phyloP scores from a whole-genome alignment of 257 asterid genomes.

The Rauvolfia tetraphylla region DNA sequence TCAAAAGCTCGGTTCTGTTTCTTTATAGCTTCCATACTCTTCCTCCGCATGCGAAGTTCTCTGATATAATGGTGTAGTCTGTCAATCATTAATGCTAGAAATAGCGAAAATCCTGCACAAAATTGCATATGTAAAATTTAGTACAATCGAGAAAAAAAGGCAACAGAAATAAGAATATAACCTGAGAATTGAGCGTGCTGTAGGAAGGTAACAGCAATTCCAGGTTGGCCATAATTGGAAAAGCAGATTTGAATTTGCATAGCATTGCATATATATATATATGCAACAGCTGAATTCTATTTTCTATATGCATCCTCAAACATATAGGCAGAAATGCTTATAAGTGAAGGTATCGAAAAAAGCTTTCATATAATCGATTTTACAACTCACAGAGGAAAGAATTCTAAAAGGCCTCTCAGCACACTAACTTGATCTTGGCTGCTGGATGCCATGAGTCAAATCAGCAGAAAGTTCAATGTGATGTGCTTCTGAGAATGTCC shows the following conservation, averaged over 20 bases:
- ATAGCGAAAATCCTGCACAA: slow-evolving; percentile 66
- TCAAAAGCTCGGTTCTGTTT: slow-evolving; percentile 60
- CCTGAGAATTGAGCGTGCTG: not conserved
- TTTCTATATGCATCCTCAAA: not conserved
- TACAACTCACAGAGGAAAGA: not conserved
- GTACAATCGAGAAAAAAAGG: slow-evolving; percentile 2
- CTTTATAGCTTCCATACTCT: slow-evolving; percentile 62
- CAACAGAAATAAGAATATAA: slow-evolving; percentile 2
- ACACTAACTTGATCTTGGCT: not conserved
- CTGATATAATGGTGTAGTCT: slow-evolving; percentile 78
- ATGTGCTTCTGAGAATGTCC: not conserved
- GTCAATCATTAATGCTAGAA: slow-evolving; percentile 80
- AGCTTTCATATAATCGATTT: not conserved
- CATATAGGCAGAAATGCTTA: not conserved
- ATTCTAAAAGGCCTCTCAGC: not conserved
- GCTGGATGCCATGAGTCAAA: not conserved
- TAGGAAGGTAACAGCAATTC: not conserved
- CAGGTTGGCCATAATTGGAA: not conserved
- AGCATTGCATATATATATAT: too few relatives aligned
- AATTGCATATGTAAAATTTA: not conserved
- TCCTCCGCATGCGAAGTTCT: slow-evolving; percentile 76
- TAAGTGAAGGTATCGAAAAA: not conserved
- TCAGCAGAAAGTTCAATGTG: not conserved
- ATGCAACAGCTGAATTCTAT: not conserved
- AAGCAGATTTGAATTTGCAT: not conserved